Percentiles rank a stretch among this genome's conserved stretches.
Conservation (phyloP, 352 stramenopile species). For the Aphanomyces invadans region DNA sequence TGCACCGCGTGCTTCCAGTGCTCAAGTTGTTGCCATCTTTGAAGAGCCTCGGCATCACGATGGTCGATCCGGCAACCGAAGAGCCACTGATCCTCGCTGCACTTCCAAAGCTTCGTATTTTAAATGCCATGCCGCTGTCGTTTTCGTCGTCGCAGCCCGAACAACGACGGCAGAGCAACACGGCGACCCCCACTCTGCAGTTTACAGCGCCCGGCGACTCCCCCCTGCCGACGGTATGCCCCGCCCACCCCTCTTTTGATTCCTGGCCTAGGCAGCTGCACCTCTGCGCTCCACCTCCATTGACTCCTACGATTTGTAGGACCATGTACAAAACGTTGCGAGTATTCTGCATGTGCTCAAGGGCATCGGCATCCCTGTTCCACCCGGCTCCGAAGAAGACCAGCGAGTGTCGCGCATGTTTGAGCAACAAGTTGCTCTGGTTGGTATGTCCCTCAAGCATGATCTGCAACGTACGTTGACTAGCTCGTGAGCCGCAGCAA, state of each 20-base stretch:
- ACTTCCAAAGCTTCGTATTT: constrained; percentile 46
- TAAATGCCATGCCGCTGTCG: constrained; percentile 41
- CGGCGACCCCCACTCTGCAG: neutral
- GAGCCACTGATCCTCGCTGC: constrained; percentile 48
- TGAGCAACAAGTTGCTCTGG: constrained; percentile 44
- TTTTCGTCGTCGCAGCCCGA: neutral
- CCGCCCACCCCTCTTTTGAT: too few relatives aligned
- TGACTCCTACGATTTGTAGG: too few relatives aligned
- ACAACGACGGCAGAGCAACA: neutral
- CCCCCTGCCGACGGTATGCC: neutral
- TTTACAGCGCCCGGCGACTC: neutral
- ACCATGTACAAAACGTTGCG: constrained; percentile 22
- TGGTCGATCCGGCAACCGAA: constrained; percentile 34
- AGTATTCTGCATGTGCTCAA: constrained; percentile 21
- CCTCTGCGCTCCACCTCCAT: too few relatives aligned
- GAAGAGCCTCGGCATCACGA: constrained; percentile 50
- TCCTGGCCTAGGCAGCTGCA: too few relatives aligned
- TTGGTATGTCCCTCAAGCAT: constrained; percentile 37
- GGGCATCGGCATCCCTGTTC: constrained; percentile 1
- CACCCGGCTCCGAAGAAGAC: constrained; percentile 12
- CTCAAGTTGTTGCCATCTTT: constrained; percentile 40
- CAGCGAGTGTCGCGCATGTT: constrained; percentile 26
- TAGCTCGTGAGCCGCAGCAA: neutral
- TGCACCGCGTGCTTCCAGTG: constrained; percentile 37
- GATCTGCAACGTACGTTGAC: neutral